Base-by-base conservation (phyloP, 306 rosid genomes). In the Dalbergia cultrata region DNA sequence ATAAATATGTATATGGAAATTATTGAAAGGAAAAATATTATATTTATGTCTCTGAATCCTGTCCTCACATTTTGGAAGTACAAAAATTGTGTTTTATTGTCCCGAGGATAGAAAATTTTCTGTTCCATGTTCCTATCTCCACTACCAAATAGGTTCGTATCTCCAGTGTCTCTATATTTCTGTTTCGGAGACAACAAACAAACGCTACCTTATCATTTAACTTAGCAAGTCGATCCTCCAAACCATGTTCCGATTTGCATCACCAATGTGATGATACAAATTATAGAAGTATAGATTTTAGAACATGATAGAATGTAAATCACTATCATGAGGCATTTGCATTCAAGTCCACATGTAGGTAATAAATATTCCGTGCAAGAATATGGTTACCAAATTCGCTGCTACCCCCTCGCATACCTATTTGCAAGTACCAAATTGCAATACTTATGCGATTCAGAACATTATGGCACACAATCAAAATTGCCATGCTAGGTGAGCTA, bases 191-290 rank as follows among this genome's bases (percentile, higher is more conserved):
- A n/a, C n/a, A n/a, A n/a, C n/a, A n/a, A n/a, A n/a, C n/a, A n/a
- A n/a, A n/a, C n/a, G n/a, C n/a, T n/a, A n/a, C n/a, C n/a, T n/a
- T 65, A 57, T 83, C 75, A 22, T 63, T 78, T 52, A 67, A 83
- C 54, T 17, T 18, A 16, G 21, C 66, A 43, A n/a, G 73, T 43
- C 9, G 45, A 45, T 39, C 78, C 73, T 54, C 52, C 52, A 52
- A 73, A 71, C 41, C 64, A 63, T 62, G 66, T 57, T 22, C 75
- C 65, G 22, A 37, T 18, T 59, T 33, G 45, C 78, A 74, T 50
- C 66, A 70, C 18, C 64, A 44, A 53, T 17, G 52, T 43, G 76
- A 21, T 61, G 35, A 19, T 34, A 64, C 50, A 63, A 45, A 59
- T 33, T 31, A 60, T 13, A 35, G 52, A 59, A 60, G 78, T 4